Base-by-base conservation (phyloP, 371 early-diverging fungal genomes). In the Actinomortierella ambigua region DNA sequence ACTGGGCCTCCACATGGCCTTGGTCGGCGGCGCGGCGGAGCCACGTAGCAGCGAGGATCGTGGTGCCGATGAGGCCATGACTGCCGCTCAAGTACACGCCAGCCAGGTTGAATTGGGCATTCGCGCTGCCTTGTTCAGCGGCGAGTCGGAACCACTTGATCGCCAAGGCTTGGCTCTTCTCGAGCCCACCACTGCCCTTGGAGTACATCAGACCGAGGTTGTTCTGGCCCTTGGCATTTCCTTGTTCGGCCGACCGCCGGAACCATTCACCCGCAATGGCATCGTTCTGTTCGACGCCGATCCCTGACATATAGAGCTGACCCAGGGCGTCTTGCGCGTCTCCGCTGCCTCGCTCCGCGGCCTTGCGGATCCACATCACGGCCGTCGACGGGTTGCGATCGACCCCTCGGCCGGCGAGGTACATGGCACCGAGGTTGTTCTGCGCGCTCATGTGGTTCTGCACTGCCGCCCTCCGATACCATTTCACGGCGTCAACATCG, bases 241-340 rank as follows among this genome's bases (percentile, higher is more conserved):
- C 94, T 52, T 85, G 81, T 52, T 83, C 84, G 3, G 95, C 92
- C 2, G 93, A 80, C 34, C 79, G 61, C 15, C 66, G 67, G 76
- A 90, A 95, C 88, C 89, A 93, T 48, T 78, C 59, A 23, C 91
- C 85, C 4, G 94, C 94, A 40, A 83, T 78, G 2, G 64, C 53
- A 11, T 87, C 65, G 53, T 90, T 76, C 64, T 85, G 84, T 51
- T 84, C 82, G 8, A 90, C 85, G 24, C 92, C 93, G 53, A 88
- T 79, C 34, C 94, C 95, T 28, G 91, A 89, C 77, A 93, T 93
- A 65, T 91, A 92, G 57, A 91, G 90, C 67, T 91, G 88, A 0
- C 90, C 94, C 44, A 93, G 81, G 50, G 92, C 92, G 79, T 91
- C 91, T 76, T 91, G 88, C 15, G 91, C 88, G 1, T 91, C 91